Conservation (phyloP, 345 rosid species). For the Lepidium didymum region DNA sequence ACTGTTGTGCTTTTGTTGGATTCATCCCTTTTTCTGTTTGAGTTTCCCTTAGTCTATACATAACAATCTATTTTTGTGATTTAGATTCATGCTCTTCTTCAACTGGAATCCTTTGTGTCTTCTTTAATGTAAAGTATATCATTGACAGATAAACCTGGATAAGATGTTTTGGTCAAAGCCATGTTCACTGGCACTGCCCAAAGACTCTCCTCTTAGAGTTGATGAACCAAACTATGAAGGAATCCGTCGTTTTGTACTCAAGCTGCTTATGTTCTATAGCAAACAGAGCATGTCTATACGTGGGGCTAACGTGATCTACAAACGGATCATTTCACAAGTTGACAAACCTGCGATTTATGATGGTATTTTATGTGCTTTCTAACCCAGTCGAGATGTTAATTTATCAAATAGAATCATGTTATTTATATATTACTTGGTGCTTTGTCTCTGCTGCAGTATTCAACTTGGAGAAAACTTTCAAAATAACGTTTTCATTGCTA, state of each 20-base stretch:
- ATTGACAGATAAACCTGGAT: slow-evolving; percentile 57
- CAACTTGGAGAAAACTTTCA: slow-evolving; percentile 92
- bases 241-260: slow-evolving; percentile 45
- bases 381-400: not conserved
- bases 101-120: not conserved
- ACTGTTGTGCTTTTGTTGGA: not conserved
- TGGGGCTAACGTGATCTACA: slow-evolving; percentile 75
- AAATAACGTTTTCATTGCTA: slow-evolving; percentile 72
- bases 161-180: slow-evolving; percentile 86
- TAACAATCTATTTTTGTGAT: not conserved
- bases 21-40: not conserved
- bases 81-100: not conserved
- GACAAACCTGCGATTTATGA: slow-evolving; percentile 74
- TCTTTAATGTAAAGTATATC: not conserved
- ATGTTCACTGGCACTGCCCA: slow-evolving; percentile 69
- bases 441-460: slow-evolving; percentile 49
- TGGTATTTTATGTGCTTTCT: slow-evolving; percentile 35
- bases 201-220: slow-evolving; percentile 59
- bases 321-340: slow-evolving; percentile 59
- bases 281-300: slow-evolving; percentile 83
- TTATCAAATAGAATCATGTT: not conserved
- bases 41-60: not conserved
- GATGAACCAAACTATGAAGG: slow-evolving; percentile 78
- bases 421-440: not conserved
- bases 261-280: slow-evolving; percentile 74